Conservation (phyloP, 306 rosid genomes). For the Prunus kanzakura region DNA sequence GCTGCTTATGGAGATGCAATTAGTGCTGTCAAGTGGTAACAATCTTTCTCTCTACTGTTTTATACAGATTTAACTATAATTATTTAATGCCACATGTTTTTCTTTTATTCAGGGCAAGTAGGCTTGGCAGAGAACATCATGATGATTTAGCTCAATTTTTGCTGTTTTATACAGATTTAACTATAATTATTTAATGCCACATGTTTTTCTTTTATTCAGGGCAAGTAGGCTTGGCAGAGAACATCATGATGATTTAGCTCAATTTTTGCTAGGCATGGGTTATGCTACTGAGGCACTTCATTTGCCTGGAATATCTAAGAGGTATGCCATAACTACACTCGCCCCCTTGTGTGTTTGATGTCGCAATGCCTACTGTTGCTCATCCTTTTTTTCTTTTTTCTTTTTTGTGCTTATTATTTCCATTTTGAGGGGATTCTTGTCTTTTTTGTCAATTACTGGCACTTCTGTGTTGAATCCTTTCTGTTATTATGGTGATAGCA, state of each 20-base stretch:
- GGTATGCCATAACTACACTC: conserved; percentile 38
- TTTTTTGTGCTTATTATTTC: not conserved
- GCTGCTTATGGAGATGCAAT: conserved; percentile 99
- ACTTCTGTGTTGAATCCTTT: not conserved
- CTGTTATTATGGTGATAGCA: not conserved
- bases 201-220: conserved; percentile 53
- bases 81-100: conserved; percentile 22
- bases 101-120: conserved; percentile 81
- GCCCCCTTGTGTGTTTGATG: not conserved
- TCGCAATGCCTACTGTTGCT: conserved; percentile 1
- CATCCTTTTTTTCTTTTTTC: not conserved
- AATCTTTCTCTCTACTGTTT: conserved; percentile 11
- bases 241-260: conserved; percentile 98
- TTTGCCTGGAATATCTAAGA: conserved; percentile 95
- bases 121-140: conserved; percentile 97
- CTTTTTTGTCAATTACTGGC: not conserved
- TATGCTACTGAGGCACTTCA: conserved; percentile 97
- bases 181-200: conserved; percentile 15
- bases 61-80: not conserved
- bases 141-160: conserved; percentile 97
- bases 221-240: conserved; percentile 98
- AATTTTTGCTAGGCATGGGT: conserved; percentile 98
- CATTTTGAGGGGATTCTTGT: not conserved
- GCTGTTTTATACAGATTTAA: conserved; percentile 30
- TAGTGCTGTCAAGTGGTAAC: conserved; percentile 96